Conservation (phyloP, 2,329 filamentous ascomycete genomes). For the Aspergillus ochraceus region DNA sequence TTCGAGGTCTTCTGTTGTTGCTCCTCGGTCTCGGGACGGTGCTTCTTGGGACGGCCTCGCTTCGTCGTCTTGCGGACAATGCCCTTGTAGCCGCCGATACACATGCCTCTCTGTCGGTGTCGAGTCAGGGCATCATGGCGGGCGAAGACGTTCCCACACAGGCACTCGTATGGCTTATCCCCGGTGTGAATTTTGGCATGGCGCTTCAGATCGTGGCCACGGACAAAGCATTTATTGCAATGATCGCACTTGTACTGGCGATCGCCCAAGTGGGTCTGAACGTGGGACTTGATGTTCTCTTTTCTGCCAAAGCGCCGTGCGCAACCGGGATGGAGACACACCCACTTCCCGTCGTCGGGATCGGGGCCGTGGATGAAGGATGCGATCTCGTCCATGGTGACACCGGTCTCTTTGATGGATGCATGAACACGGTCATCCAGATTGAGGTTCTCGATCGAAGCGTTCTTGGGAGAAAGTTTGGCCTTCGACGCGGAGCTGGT, state of each 20-base stretch:
- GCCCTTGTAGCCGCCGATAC: conserved; percentile 89
- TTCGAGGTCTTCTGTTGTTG: conserved; percentile 57
- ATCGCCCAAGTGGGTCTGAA: conserved; percentile 96
- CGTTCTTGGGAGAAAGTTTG: conserved; percentile 43
- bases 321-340: conserved; percentile 75
- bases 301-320: conserved; percentile 92
- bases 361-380: conserved; percentile 73
- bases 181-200: conserved; percentile 97
- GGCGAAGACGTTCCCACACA: conserved; percentile 92
- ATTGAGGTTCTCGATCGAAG: conserved; percentile 50
- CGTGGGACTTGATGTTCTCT: conserved; percentile 97
- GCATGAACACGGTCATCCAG: conserved; percentile 59
- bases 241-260: conserved; percentile 91
- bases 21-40: conserved; percentile 59
- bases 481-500: conserved; percentile 34
- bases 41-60: conserved; percentile 65
- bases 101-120: conserved; percentile 94
- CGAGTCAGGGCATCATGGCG: conserved; percentile 92
- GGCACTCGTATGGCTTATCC: conserved; percentile 91
- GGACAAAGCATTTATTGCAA: conserved; percentile 93
- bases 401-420: conserved; percentile 74
- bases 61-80: conserved; percentile 66
- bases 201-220: conserved; percentile 94
- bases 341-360: conserved; percentile 73
- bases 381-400: conserved; percentile 81